phyloP scores from a whole-genome alignment of 768 basidiomycete species.

The Trametes villosa region DNA sequence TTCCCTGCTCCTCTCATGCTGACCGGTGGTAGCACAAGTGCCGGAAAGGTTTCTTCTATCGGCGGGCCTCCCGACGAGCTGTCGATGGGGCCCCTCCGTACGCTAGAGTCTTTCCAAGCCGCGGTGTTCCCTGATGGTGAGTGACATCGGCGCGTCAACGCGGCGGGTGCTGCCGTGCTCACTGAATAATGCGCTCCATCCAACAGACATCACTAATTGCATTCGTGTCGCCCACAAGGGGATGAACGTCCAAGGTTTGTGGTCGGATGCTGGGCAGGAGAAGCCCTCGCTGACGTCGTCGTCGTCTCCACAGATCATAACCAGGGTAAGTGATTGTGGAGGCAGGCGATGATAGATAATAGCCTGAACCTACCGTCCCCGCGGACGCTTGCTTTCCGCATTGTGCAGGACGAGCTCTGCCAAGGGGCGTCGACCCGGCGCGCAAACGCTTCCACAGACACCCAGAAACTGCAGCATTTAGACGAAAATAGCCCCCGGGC shows the following conservation, averaged over 20 bases:
- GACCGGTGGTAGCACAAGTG: conserved; percentile 11
- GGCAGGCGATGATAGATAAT: conserved; percentile 5
- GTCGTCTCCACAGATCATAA: conserved; percentile 16
- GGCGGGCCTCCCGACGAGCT: background rate
- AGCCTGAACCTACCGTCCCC: conserved; percentile 11
- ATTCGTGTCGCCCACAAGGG: background rate
- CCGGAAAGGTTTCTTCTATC: background rate
- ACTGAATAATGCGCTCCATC: conserved; percentile 2
- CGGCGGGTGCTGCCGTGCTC: conserved; percentile 10
- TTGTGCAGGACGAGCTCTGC: background rate
- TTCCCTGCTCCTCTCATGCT: background rate
- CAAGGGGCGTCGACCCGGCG: background rate
- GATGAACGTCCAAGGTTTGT: background rate
- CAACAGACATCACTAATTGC: background rate
- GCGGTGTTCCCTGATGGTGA: background rate
- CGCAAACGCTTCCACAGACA: background rate
- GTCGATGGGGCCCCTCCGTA: background rate
- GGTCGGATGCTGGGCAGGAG: conserved; percentile 1
- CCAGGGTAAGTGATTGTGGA: conserved; percentile 25
- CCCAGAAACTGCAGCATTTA: background rate
- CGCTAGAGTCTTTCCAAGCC: background rate
- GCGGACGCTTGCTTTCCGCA: background rate
- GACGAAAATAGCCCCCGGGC: background rate
- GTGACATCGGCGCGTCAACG: conserved; percentile 9
- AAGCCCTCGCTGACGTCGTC: background rate